Conservation (phyloP, 768 basidiomycete species). For the Chalciporus chontae region DNA sequence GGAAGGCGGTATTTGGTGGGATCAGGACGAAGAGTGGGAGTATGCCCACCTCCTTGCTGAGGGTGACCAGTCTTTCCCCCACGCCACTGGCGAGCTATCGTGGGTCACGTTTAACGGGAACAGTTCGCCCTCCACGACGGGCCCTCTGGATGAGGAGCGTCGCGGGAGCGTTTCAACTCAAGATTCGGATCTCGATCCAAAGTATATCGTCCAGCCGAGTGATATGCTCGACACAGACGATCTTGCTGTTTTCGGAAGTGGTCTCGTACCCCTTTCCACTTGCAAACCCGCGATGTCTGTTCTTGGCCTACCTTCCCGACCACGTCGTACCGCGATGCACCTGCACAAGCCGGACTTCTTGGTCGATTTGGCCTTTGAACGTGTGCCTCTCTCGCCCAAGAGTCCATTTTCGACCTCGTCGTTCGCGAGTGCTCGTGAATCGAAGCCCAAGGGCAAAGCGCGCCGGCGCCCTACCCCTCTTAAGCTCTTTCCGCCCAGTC, state of each 20-base stretch:
- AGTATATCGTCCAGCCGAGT: conserved; percentile 42
- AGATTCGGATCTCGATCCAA: conserved; percentile 53
- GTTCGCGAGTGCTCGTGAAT: not conserved
- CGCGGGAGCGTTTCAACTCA: conserved; percentile 48
- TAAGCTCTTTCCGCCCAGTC: conserved; percentile 34
- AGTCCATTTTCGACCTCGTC: conserved; percentile 14
- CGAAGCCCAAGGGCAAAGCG: conserved; percentile 26
- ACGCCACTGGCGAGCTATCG: conserved; percentile 30
- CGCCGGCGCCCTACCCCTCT: conserved; percentile 43
- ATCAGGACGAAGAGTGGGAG: conserved; percentile 69
- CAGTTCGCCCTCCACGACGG: conserved; percentile 10
- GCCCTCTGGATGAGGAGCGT: conserved; percentile 29
- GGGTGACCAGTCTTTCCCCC: conserved; percentile 25
- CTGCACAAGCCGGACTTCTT: conserved; percentile 36
- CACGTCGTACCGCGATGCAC: conserved; percentile 34
- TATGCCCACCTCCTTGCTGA: conserved; percentile 56
- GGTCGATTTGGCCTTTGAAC: conserved; percentile 29
- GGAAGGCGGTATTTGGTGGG: conserved; percentile 64
- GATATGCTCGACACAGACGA: conserved; percentile 32
- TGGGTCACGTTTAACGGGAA: conserved; percentile 43
- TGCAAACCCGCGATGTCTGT: conserved; percentile 35
- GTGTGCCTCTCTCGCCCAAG: conserved; percentile 6
- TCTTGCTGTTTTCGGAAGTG: conserved; percentile 31
- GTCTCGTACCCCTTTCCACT: conserved; percentile 20
- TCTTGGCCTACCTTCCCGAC: conserved; percentile 34